Percentiles rank a stretch among this genome's conserved stretches.
These are phyloP conservation scores for Cladosporium colombiae DNA, from an alignment of 2,329 filamentous ascomycete species.

Conservation along the genomic window DNA sequence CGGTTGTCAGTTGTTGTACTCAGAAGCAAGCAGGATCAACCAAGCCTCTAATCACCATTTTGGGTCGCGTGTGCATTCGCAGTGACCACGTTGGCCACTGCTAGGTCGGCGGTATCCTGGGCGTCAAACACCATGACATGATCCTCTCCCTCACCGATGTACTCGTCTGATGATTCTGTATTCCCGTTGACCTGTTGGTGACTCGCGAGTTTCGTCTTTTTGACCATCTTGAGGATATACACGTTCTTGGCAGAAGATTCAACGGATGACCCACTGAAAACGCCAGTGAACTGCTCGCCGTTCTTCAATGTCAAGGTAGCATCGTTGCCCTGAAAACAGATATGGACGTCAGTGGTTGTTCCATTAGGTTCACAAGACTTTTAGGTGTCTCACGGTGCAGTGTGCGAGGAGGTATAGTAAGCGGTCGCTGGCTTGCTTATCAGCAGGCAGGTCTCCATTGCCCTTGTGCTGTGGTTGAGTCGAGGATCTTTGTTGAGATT, in stretches of 20 bases:
- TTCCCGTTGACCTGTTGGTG: constrained; percentile 50
- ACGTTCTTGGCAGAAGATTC: constrained; percentile 52
- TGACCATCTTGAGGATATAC: constrained; percentile 67
- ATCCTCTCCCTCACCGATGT: constrained; percentile 50
- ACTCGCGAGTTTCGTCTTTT: constrained; percentile 47
- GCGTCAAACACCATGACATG: constrained; percentile 62
- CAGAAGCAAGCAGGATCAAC: background rate
- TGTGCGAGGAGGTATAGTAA: constrained; percentile 60
- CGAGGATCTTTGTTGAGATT: constrained; percentile 29
- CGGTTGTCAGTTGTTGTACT: constrained; percentile 21
- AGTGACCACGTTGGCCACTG: constrained; percentile 55
- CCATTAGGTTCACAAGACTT: background rate
- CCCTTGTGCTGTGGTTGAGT: constrained; percentile 26
- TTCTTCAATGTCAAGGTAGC: constrained; percentile 59
- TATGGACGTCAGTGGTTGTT: constrained; percentile 21
- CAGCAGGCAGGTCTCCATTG: constrained; percentile 52
- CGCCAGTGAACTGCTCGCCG: constrained; percentile 62
- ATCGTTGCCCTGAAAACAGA: constrained; percentile 52
- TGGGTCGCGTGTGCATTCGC: constrained; percentile 53
- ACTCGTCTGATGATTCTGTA: constrained; percentile 43
- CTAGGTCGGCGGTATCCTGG: constrained; percentile 60
- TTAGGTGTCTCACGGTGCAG: constrained; percentile 50
- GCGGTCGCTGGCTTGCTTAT: constrained; percentile 62
- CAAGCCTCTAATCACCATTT: constrained; percentile 54
- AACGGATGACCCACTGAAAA: constrained; percentile 59